A percentile compares a stretch with the other conserved stretches of the same genome.
Conservation (phyloP, 352 stramenopile species). For the Saprolegnia parasitica region DNA sequence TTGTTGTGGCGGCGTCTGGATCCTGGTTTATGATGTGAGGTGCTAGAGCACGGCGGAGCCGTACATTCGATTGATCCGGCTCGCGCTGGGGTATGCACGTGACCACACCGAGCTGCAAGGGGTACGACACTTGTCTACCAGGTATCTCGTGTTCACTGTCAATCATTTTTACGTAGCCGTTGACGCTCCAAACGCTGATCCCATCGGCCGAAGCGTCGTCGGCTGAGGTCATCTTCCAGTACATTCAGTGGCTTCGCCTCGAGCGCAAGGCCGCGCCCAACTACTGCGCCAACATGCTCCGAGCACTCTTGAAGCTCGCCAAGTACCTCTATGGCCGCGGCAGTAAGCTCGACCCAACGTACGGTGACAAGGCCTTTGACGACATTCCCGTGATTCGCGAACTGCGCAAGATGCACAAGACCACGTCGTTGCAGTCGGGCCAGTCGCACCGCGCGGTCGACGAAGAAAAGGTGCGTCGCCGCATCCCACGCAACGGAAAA, state of each 20-base stretch:
- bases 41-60: constrained; percentile 44
- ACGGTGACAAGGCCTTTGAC: constrained; percentile 38
- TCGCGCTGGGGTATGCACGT: constrained; percentile 51
- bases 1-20: too few species aligned
- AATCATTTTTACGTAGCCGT: constrained; percentile 27
- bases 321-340: constrained; percentile 55
- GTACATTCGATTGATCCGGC: constrained; percentile 50
- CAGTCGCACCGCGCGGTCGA: constrained; percentile 47
- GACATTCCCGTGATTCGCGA: constrained; percentile 55
- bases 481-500: neutral
- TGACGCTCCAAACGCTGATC: constrained; percentile 49
- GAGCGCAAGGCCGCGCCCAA: constrained; percentile 42
- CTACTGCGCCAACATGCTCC: constrained; percentile 68
- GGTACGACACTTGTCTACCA: constrained; percentile 9
- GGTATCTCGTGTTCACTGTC: constrained; percentile 38
- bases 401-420: constrained; percentile 51
- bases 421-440: constrained; percentile 41
- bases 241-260: constrained; percentile 50
- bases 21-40: constrained; percentile 17
- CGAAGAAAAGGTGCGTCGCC: constrained; percentile 34
- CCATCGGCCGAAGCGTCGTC: constrained; percentile 46
- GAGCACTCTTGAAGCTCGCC: constrained; percentile 55
- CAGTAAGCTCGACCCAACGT: constrained; percentile 31
- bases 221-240: constrained; percentile 44
- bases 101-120: constrained; percentile 2